phyloP scores from a whole-genome alignment of 495 filamentous ascomycete species.

The Neurospora terricola region DNA sequence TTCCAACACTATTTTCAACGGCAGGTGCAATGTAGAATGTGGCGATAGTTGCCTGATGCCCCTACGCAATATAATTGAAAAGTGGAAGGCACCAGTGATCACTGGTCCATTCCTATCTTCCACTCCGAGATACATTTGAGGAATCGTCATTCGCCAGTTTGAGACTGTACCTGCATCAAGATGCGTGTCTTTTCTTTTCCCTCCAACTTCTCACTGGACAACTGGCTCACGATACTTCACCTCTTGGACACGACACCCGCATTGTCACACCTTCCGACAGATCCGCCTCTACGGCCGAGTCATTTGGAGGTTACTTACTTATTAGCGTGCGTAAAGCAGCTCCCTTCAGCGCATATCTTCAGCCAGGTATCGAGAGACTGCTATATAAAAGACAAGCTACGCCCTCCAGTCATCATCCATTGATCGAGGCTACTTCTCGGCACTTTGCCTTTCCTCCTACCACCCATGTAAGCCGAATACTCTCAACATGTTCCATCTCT shows the following conservation, averaged over 20 bases:
- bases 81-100: background rate
- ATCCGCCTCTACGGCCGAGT: background rate
- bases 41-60: background rate
- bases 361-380: background rate
- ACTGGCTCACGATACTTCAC: background rate
- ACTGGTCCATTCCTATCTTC: background rate
- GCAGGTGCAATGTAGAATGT: background rate
- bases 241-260: background rate
- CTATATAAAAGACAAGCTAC: background rate
- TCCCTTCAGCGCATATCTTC: background rate
- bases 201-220: background rate
- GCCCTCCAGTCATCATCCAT: background rate
- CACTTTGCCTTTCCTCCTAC: background rate
- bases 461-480: background rate
- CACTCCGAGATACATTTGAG: background rate
- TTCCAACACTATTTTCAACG: no score
- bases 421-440: background rate
- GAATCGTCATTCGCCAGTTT: background rate
- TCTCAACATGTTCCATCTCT: background rate
- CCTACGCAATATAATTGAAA: background rate
- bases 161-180: background rate
- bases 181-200: background rate
- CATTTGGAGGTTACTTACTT: background rate
- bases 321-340: background rate
- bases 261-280: background rate